Conservation (phyloP, 495 filamentous ascomycete genomes). For the Penicillium waksmanii region DNA sequence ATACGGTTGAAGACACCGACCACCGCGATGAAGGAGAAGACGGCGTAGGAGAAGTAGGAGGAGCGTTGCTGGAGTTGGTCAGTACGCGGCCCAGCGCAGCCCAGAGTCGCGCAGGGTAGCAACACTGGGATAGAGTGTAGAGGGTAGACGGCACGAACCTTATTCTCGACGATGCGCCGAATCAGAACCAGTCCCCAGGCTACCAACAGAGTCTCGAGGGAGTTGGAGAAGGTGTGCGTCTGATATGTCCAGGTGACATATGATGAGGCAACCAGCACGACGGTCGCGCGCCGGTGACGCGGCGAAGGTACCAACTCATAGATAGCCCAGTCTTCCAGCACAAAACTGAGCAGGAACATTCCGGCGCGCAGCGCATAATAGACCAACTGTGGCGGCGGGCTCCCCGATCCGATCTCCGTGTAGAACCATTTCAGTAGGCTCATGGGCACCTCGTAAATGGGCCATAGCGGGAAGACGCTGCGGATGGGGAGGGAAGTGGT, state of each 20-base stretch:
- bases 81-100: neutral
- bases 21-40: constrained; percentile 78
- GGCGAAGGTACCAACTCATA: constrained; percentile 82
- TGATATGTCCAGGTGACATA: constrained; percentile 99
- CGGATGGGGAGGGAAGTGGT: constrained; percentile 82
- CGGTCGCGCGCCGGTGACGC: constrained; percentile 69
- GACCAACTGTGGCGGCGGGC: constrained; percentile 68
- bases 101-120: constrained; percentile 12
- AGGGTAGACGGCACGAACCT: constrained; percentile 53
- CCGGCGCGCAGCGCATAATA: constrained; percentile 85
- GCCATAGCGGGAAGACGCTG: constrained; percentile 96
- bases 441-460: constrained; percentile 90
- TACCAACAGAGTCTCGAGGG: constrained; percentile 89
- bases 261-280: constrained; percentile 85
- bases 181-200: constrained; percentile 91
- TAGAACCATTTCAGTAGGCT: constrained; percentile 86
- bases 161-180: constrained; percentile 75
- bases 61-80: constrained; percentile 62
- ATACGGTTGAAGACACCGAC: constrained; percentile 94
- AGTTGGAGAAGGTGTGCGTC: constrained; percentile 98
- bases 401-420: constrained; percentile 57
- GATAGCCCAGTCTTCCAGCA: constrained; percentile 95
- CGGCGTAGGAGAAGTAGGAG: constrained; percentile 70
- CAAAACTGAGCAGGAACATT: constrained; percentile 94
- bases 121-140: constrained; percentile 12